Evolutionary conservation across 768 basidiomycete species (phyloP), one percentile per base, ranked within the genome.

Genomic region (Cubamyces sp.): DNA sequence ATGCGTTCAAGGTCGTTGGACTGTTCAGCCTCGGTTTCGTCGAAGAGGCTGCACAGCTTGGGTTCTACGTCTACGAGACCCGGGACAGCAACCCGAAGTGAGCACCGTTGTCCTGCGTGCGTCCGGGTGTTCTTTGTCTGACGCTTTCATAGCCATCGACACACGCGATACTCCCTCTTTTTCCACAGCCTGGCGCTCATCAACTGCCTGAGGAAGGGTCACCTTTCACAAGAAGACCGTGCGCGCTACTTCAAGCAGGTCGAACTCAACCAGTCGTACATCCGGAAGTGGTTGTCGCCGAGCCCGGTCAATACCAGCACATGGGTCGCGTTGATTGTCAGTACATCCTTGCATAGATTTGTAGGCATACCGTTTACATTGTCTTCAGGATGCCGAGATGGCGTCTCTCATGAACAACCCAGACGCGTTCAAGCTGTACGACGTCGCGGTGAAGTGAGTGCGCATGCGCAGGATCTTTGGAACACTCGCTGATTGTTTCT

Each of bases 141-240:
- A 53, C 42, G 7, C 26, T 34, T 12, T 9, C 30, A 19, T 42
- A 90, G 87, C 65, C 88, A 90, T 72, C 78, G 87, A 43, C 88
- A 89, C 71, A 82, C 83, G 47, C 87, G 88, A 50, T 90, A 85
- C 69, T 81, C 80, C 0, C 75, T 88, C 3, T 90, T 88, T 74
- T 90, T 87, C 71, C 88, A 90, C 69, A 86, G 81, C 64, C 77
- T 91, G 39, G 83, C 90, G 3, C 72, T 91, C 74, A 81, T 88
- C 52, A 80, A 82, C 4, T 86, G 83, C 66, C 68, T 90, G 37
- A 80, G 87, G 37, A 75, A 78, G 53, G 81, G 78, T 3, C 66
- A 73, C 8, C 60, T 82, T 2, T 54, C 77, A 3, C 73, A 72
- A 15, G 74, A 76, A 5, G 64, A 73, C 45, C 76, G 76, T 26